A percentile compares a stretch with the other conserved stretches of the same genome.
Evolutionary conservation across 495 filamentous ascomycete species (phyloP).

Genomic region (Penicillium dipodomyicola): DNA sequence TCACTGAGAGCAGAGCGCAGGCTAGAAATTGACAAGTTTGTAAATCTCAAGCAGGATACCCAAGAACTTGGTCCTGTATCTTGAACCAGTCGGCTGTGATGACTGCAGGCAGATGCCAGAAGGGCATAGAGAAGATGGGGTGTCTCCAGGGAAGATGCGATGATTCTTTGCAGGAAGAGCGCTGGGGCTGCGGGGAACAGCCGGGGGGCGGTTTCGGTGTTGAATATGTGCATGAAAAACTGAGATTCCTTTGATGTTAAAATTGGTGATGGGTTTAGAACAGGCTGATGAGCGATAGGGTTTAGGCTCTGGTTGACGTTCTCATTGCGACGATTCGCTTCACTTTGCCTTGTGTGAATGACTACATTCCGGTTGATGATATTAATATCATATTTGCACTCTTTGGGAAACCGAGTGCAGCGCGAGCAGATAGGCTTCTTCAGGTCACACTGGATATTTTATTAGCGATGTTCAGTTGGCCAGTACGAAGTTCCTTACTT

Average conservation of each 20-base stretch:
- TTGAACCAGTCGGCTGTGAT: slow-evolving; percentile 30
- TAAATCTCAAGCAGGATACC: slow-evolving; percentile 27
- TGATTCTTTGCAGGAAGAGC: slow-evolving; percentile 26
- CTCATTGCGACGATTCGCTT: not conserved
- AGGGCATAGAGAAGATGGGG: slow-evolving; percentile 34
- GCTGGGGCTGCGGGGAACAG: slow-evolving; percentile 31
- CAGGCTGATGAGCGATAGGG: slow-evolving; percentile 16
- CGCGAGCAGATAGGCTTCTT: slow-evolving; percentile 28
- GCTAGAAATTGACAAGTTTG: slow-evolving; percentile 31
- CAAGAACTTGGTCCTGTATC: slow-evolving; percentile 15
- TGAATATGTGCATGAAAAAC: slow-evolving; percentile 32
- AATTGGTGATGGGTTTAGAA: slow-evolving; percentile 21
- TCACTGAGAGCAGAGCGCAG: slow-evolving; percentile 22
- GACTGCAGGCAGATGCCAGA: slow-evolving; percentile 29
- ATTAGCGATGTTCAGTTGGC: not conserved
- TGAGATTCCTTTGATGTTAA: slow-evolving; percentile 23
- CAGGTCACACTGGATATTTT: slow-evolving; percentile 27
- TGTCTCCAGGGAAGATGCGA: slow-evolving; percentile 26
- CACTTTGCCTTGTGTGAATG: not conserved
- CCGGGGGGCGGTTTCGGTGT: slow-evolving; percentile 27
- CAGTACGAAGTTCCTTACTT: slow-evolving; percentile 13
- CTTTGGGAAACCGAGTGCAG: slow-evolving; percentile 30
- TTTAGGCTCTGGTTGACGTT: not conserved
- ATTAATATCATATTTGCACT: slow-evolving; percentile 27
- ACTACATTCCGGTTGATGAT: slow-evolving; percentile 15